Percentiles rank a stretch among this genome's conserved stretches.
phyloP scores from a whole-genome alignment of 2,329 filamentous ascomycete species.

The Lizonia empirigonia region DNA sequence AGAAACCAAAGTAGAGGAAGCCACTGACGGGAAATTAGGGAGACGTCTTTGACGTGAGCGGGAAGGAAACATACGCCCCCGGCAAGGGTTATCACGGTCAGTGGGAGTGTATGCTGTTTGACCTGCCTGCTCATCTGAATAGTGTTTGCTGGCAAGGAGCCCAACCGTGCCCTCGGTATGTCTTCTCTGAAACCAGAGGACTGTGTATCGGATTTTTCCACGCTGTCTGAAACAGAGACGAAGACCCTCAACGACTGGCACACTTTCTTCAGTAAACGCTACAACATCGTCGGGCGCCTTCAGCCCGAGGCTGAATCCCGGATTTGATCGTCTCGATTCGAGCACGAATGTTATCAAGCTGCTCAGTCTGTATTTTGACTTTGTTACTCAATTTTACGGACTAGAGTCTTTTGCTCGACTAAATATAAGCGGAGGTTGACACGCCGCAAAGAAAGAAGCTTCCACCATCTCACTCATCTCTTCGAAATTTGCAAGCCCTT shows the following conservation, averaged over 20 bases:
- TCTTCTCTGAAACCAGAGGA: slow-evolving; percentile 88
- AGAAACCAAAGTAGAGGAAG: neutral
- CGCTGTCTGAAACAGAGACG: slow-evolving; percentile 84
- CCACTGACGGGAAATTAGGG: slow-evolving; percentile 61
- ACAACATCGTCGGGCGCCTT: slow-evolving; percentile 77
- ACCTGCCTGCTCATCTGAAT: neutral
- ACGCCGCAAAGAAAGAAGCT: neutral
- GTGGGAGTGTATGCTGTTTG: slow-evolving; percentile 32
- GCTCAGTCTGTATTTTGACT: neutral
- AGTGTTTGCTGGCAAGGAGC: slow-evolving; percentile 97
- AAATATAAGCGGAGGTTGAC: neutral
- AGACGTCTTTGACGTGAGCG: slow-evolving; percentile 90
- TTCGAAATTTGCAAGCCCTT: neutral
- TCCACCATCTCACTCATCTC: neutral
- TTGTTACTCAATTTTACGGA: neutral
- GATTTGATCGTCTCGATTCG: slow-evolving; percentile 14
- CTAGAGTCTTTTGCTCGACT: neutral
- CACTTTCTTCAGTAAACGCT: slow-evolving; percentile 95
- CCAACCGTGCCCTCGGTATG: slow-evolving; percentile 86
- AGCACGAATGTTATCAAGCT: neutral
- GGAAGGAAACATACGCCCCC: slow-evolving; percentile 83
- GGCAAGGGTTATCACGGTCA: slow-evolving; percentile 85
- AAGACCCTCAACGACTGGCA: slow-evolving; percentile 87
- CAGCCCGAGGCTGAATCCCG: slow-evolving; percentile 27
- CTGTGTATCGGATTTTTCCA: slow-evolving; percentile 78